Evolutionary conservation across 2,329 filamentous ascomycete species (phyloP), one percentile per base, ranked within the genome.

Genomic region (Hymenoscyphus repandus): DNA sequence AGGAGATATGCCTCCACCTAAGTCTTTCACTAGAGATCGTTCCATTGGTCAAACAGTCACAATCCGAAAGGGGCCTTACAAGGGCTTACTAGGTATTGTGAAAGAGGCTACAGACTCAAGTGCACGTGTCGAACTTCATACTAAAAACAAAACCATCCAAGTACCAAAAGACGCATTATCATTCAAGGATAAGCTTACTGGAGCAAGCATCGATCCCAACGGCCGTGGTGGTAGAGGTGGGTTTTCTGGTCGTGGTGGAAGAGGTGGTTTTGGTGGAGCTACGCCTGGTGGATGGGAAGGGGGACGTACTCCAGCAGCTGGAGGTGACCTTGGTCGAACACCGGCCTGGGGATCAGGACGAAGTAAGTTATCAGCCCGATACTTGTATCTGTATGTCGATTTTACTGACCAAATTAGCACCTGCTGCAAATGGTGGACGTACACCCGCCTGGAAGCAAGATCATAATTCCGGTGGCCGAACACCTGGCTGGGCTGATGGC

Each of bases 41-140:
- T 77, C 93, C 27, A 83, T 97, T 56, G 91, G 91, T 39, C 92
- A 96, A 72, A 96, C 90, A 0, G 90, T 97, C 40, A 89, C 86
- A 46, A 87, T 97, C 64, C 82, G 85, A 51, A 90, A 86, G 65
- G 93, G 93, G 27, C 83, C 86, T 18, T 90, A 92, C 74, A 99
- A 99, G 71, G 92, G 92, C 50, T 77, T 96, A 39, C 75, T 97
- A 38, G 93, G 93, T 61, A 95, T 96, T 58, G 91, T 99, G 61
- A 96, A 96, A 67, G 92, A 97, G 66, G 87, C 92, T 1, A 95
- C 89, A 6, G 91, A 95, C 61, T 81, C 81, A 3, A 82, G 87
- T 63, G 92, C 90, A 30, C 86, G 91, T 56, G 87, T 99, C 38
- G 93, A 99, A 70, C 74, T 99, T 36, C 92, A 97, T 66, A 91